Base-by-base conservation (phyloP, 169 alveolate species). In the Plasmodium berghei region DNA sequence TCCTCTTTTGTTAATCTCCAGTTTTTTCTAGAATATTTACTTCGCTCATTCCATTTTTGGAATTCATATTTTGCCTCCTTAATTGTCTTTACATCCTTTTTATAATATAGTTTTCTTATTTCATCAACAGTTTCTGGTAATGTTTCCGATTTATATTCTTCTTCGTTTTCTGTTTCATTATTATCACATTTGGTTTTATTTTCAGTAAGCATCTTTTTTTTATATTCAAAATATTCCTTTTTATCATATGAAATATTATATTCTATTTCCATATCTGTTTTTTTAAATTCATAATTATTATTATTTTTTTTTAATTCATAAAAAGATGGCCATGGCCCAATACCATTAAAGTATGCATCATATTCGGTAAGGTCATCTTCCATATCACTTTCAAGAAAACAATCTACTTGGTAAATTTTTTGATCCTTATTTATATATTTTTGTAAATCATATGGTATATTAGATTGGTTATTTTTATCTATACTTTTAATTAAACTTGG, bases 1-100 rank as follows among this genome's bases (percentile, higher is more conserved):
- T 93, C 96, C 3, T 92, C 90, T 59, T 90, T 91, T 9, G 93
- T 89, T 55, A 93, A 77, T 1, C 86, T 83, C 96, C 96, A 93
- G 58, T 89, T 52, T 9, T 28, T 74, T 61, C 95, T 92, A 4
- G 93, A 89, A 45, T 8, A 9, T 10, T 54, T 56, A 55, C 92
- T 92, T 52, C 96, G 70, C 18, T 85, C 89, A 28, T 63, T 48
- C 96, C 96, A 93, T 59, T 93, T 74, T 40, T n/a, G 48, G 24
- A 92, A 93, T 77, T 89, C 95, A 12, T 85, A 88, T 40, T 93
- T 86, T 9, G 96, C 96, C 54, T 93, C 96, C 45, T 91, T 94
- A 49, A 93, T 26, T 2, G 93, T 85, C 67, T 85, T 85, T 18
- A 85, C 34, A n/a, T 69, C 80, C 54, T 85, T 85, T 87, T 87